Evolutionary conservation across 2,329 filamentous ascomycete species (phyloP).

Genomic region (Xylaria sp.): DNA sequence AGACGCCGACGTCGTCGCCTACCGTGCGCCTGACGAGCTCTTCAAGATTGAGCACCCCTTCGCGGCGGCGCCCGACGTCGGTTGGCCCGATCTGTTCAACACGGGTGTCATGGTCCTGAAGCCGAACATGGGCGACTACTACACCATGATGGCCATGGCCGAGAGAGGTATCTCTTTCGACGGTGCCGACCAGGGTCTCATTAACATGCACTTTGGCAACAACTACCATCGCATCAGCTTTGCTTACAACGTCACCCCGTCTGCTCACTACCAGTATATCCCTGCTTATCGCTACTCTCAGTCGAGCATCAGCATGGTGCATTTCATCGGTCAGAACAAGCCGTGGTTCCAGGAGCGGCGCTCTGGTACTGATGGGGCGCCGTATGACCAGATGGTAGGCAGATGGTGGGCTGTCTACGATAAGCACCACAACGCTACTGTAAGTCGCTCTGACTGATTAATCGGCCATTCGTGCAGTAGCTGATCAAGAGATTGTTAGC

Average conservation of each 20-base stretch:
- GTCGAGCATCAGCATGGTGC: constrained; percentile 80
- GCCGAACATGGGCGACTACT: constrained; percentile 82
- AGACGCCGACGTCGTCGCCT: constrained; percentile 87
- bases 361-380: constrained; percentile 48
- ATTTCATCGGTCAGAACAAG: constrained; percentile 90
- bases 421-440: constrained; percentile 63
- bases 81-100: constrained; percentile 98
- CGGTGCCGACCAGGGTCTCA: constrained; percentile 88
- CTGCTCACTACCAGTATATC: constrained; percentile 93
- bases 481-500: constrained; percentile 51
- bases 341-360: constrained; percentile 71
- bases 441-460: constrained; percentile 31
- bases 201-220: constrained; percentile 89
- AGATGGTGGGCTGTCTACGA: constrained; percentile 96
- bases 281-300: constrained; percentile 93
- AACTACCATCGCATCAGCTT: constrained; percentile 86
- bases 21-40: constrained; percentile 87
- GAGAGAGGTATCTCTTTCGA: constrained; percentile 89
- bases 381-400: constrained; percentile 77
- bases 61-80: constrained; percentile 82
- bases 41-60: constrained; percentile 61
- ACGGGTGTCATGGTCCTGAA: constrained; percentile 91
- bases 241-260: constrained; percentile 95
- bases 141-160: constrained; percentile 77
- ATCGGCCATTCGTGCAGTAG: constrained; percentile 43